Percentiles rank a stretch among this genome's conserved stretches.
These are phyloP conservation scores for Daldinia loculata DNA, from an alignment of 495 filamentous ascomycete genomes.

Conservation along the genomic window DNA sequence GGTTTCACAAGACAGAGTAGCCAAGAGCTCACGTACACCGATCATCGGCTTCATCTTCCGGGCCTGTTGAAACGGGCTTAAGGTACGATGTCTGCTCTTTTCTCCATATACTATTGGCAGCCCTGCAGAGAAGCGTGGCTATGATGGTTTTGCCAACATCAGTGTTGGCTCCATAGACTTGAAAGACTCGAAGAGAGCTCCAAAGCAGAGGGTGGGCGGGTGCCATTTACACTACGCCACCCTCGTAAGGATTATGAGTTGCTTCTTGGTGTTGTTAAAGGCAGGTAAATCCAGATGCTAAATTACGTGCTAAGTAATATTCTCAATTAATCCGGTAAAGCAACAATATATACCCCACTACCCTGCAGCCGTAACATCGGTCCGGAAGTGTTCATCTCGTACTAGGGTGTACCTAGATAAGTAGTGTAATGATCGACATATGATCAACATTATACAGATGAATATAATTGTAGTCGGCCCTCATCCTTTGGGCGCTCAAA, in stretches of 20 bases:
- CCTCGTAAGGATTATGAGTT: background rate
- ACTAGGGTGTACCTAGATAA: constrained; percentile 4
- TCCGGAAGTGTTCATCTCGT: constrained; percentile 9
- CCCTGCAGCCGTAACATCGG: constrained; percentile 23
- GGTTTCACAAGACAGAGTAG: background rate
- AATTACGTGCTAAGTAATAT: constrained; percentile 29
- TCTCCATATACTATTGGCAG: constrained; percentile 53
- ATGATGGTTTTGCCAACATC: constrained; percentile 82
- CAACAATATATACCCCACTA: constrained; percentile 30
- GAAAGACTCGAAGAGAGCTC: constrained; percentile 68
- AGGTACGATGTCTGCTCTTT: constrained; percentile 67
- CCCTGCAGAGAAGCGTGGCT: constrained; percentile 72
- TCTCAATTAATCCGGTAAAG: constrained; percentile 23
- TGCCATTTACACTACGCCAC: constrained; percentile 25
- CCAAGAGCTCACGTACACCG: constrained; percentile 52
- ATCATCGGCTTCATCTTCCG: constrained; percentile 72
- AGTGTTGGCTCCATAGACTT: constrained; percentile 83
- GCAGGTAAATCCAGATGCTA: background rate
- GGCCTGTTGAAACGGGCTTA: constrained; percentile 80
- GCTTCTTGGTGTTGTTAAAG: background rate
- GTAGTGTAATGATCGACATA: constrained; percentile 15
- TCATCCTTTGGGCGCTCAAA: background rate
- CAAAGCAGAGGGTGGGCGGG: constrained; percentile 60
- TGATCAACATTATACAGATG: constrained; percentile 11
- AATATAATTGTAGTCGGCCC: background rate